Evolutionary conservation across 805 yeast genomes (phyloP), one percentile per base, ranked within the genome.

Genomic region (Suhomyces faveliae): DNA sequence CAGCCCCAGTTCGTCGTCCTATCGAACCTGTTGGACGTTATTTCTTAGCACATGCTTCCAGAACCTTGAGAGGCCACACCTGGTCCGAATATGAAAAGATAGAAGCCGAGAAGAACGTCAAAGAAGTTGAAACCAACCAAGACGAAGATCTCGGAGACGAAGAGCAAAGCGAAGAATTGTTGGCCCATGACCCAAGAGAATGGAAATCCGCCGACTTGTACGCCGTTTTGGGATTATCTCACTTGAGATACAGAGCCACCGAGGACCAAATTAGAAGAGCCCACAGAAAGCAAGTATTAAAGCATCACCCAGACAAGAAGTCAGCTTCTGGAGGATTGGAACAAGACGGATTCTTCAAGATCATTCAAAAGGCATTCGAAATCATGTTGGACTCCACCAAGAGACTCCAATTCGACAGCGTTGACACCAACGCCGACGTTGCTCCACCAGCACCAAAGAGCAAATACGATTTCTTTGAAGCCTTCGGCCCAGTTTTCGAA

Each of bases 291-390:
- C 95, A 89, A 74, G 98, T 94, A 23, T 80, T 94, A 73, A 89
- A 85, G 76, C 97, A 92, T 71, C 99, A 94, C 70, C 99, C 99
- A 57, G 99, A 94, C 74, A 94, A 94, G 80, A 91, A 89, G 77
- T 90, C 96, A 61, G 96, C 92, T 45, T 68, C 83, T 51, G 96
- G 96, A 55, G 86, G 87, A 40, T 78, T 88, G 64, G 95, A 89
- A 57, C 90, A 88, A 73, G 99, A 94, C 69, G 96, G 94, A 10
- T 92, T 94, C 74, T 94, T 94, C 83, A 94, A 94, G 79, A 87
- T 95, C 67, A 91, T 94, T 63, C 99, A 94, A 77, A 94, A 94
- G 77, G 96, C 98, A 25, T 86, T 83, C 65, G 99, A 94, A 78
- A 79, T 87, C 47, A 77, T 94, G 76, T 77, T 87, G 67, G 97